Base-by-base conservation (phyloP, 2,329 filamentous ascomycete genomes). In the Hymenotorrendiella dingleyae region DNA sequence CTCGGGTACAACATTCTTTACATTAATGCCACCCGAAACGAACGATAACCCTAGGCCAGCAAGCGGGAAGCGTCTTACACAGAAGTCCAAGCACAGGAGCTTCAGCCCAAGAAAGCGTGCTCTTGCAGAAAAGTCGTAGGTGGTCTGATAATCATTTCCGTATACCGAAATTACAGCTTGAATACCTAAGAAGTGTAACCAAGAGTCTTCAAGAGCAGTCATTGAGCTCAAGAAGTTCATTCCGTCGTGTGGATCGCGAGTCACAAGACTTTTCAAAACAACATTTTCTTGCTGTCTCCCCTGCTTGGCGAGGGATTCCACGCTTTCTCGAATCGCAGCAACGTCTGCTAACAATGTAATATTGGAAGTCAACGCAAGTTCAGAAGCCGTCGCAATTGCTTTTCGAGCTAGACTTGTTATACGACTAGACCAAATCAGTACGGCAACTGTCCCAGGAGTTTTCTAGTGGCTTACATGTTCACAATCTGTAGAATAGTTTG, bases 121-220 rank as follows among this genome's bases (percentile, higher is more conserved):
- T 17, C 35, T 26, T 16, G 35, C 21, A 3, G 35, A 37, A 12
- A 27, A 37, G 11, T 27, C 14, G 14, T 37, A 37, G 12, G 35
- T 37, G 9, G 35, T 37, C 23, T 37, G 35, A 28, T 37, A 37
- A 17, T 37, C 35, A 37, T 37, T 37, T 23, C 35, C 35, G 22
- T 37, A 37, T 17, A 14, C 17, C n/a, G 35, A 37, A 9, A 37
- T 5, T n/a, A 27, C 35, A n/a, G 22, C 35, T 22, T 37, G 22
- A 17, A 27, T 19, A 4, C 35, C 35, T 12, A 37, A 17, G 7
- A 27, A 27, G 9, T 11, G 11, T 17, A n/a, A 11, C 35, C 35
- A 37, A 3, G 35, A 26, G 9, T 37, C 27, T 16, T 37, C 35
- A 6, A 27, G 35, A 23, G 1, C 16, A 14, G 20, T 7, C 7